A percentile compares a stretch with the other conserved stretches of the same genome.
phyloP scores from a whole-genome alignment of 2,329 filamentous ascomycete genomes.

The Exophiala calicioides region DNA sequence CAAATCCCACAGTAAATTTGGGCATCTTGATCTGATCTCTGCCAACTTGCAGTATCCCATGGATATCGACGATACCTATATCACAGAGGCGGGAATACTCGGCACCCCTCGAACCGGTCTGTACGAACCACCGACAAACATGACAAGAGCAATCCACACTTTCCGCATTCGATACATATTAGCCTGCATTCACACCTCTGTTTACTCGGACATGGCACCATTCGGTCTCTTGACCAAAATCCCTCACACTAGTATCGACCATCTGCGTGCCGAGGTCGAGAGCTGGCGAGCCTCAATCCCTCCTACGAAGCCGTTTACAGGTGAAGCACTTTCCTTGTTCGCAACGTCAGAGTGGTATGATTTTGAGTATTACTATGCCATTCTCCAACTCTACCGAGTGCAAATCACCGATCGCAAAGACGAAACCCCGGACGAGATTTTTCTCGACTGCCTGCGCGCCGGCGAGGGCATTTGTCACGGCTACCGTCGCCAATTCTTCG shows the following conservation, averaged over 20 bases:
- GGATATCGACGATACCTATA: slow-evolving; percentile 36
- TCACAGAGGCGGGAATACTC: slow-evolving; percentile 29
- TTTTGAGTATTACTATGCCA: slow-evolving; percentile 26
- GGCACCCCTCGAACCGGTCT: slow-evolving; percentile 22
- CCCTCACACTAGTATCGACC: not conserved
- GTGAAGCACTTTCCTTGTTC: slow-evolving; percentile 16
- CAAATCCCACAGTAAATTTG: too few relatives aligned
- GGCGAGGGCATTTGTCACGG: slow-evolving; percentile 7
- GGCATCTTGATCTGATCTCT: not conserved
- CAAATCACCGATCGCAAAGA: slow-evolving; percentile 26
- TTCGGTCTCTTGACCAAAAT: not conserved
- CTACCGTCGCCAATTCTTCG: slow-evolving; percentile 22
- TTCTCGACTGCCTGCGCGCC: slow-evolving; percentile 28
- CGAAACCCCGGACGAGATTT: slow-evolving; percentile 25
- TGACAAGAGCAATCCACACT: slow-evolving; percentile 16
- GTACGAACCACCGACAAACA: slow-evolving; percentile 14
- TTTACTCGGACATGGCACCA: slow-evolving; percentile 2
- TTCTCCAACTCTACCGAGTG: slow-evolving; percentile 31
- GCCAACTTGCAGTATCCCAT: slow-evolving; percentile 30
- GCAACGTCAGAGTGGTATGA: slow-evolving; percentile 19
- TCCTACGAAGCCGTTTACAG: not conserved
- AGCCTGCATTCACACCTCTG: too few relatives aligned
- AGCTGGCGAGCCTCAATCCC: slow-evolving; percentile 10
- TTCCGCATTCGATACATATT: too few relatives aligned
- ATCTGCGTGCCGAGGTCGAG: slow-evolving; percentile 7